Conservation (phyloP, 2,329 filamentous ascomycete species). For the Monilinia polystroma region DNA sequence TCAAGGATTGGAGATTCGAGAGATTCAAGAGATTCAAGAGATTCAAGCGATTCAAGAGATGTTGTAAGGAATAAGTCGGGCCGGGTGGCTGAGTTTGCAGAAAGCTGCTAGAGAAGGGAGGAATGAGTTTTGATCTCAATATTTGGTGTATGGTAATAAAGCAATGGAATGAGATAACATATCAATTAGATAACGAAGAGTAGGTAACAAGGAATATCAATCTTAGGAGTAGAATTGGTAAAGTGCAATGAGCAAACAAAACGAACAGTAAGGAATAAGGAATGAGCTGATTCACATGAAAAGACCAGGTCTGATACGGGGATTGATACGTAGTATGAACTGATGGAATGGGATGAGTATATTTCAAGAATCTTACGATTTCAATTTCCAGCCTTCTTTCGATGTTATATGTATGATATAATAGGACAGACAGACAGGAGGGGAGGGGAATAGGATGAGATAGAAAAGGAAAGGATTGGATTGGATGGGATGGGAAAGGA, state of each 20-base stretch:
- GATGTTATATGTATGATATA: no score
- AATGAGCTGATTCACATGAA: neutral
- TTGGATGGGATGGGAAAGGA: no score
- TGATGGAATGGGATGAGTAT: neutral
- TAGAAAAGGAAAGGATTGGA: no score
- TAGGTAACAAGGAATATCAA: neutral
- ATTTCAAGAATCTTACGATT: slow-evolving; percentile 1
- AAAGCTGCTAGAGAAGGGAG: neutral
- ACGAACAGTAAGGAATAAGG: neutral
- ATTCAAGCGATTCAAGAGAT: neutral
- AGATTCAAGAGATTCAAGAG: neutral
- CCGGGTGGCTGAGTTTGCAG: neutral
- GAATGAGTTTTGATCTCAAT: neutral
- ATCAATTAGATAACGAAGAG: neutral
- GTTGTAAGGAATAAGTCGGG: neutral
- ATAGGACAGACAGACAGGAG: no score
- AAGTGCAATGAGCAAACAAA: neutral
- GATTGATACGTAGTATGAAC: neutral
- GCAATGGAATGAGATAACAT: neutral
- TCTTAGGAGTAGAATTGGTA: neutral
- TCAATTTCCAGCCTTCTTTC: neutral
- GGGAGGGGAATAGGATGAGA: no score
- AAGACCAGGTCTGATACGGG: no score
- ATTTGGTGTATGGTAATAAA: neutral
- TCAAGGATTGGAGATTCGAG: neutral